These are phyloP conservation scores for Solanum pimpinellifolium DNA, from an alignment of 257 asterid species.

Conservation along the genomic window DNA sequence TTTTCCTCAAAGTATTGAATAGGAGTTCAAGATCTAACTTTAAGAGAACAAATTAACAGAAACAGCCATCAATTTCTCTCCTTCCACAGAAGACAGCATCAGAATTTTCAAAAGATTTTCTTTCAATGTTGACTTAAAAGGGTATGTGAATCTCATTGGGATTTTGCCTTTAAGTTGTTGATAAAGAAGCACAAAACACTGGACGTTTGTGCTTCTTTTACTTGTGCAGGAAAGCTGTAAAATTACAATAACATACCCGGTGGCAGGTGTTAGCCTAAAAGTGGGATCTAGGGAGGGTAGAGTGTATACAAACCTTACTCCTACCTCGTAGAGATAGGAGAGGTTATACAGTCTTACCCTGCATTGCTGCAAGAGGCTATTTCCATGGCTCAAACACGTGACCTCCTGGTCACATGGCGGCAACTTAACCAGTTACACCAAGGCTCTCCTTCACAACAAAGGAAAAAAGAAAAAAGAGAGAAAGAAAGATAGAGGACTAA, in stretches of 20 bases:
- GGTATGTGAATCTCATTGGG: background rate
- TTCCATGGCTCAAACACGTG: background rate
- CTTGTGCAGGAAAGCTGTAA: background rate
- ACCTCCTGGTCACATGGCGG: background rate
- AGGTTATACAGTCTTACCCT: background rate
- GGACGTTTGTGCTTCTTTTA: background rate
- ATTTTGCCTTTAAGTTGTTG: background rate
- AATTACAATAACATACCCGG: background rate
- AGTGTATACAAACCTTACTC: background rate
- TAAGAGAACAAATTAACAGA: background rate
- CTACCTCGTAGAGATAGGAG: background rate
- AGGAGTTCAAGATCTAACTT: background rate
- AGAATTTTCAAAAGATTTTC: background rate
- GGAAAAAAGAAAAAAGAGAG: background rate
- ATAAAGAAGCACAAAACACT: background rate
- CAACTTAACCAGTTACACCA: background rate
- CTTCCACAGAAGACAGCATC: background rate
- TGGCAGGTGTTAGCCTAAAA: background rate
- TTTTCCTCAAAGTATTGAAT: background rate
- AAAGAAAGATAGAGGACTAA: background rate
- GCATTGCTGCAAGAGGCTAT: background rate
- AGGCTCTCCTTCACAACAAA: background rate
- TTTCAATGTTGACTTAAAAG: background rate
- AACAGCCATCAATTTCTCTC: background rate
- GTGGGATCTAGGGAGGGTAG: background rate